Evolutionary conservation across 75 land plant species (phyloP).

Genomic region (Sequoia sempervirens): DNA sequence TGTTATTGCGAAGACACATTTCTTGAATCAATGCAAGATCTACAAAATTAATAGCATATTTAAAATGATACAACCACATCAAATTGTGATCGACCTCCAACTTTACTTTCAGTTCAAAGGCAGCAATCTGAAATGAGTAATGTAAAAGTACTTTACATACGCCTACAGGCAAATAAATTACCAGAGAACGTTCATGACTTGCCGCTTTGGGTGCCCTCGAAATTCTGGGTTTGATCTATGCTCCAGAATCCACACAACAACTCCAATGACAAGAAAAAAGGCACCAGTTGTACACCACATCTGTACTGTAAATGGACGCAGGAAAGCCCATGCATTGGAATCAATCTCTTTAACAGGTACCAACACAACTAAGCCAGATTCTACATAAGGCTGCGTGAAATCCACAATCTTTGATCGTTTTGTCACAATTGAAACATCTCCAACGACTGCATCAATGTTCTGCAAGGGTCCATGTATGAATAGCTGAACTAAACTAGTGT

Average conservation of each 20-base stretch:
- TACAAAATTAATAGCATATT: background rate
- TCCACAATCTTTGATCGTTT: conserved; percentile 34
- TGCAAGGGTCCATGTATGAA: conserved; percentile 11
- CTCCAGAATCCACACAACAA: conserved; percentile 47
- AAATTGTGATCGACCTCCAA: background rate
- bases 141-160: background rate
- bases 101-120: background rate
- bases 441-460: conserved; percentile 41
- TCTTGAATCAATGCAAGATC: background rate
- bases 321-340: conserved; percentile 42
- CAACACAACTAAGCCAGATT: conserved; percentile 36
- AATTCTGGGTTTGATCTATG: conserved; percentile 34
- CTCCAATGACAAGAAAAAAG: conserved; percentile 38
- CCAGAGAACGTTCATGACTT: conserved; percentile 24
- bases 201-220: conserved; percentile 31
- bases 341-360: background rate
- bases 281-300: conserved; percentile 42
- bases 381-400: conserved; percentile 41
- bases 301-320: conserved; percentile 30
- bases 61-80: background rate
- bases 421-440: conserved; percentile 31
- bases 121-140: background rate
- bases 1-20: background rate
- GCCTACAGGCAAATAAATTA: conserved; percentile 2
- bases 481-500: background rate